Conservation (phyloP, 768 basidiomycete species). For the Leccinellum albellum region DNA sequence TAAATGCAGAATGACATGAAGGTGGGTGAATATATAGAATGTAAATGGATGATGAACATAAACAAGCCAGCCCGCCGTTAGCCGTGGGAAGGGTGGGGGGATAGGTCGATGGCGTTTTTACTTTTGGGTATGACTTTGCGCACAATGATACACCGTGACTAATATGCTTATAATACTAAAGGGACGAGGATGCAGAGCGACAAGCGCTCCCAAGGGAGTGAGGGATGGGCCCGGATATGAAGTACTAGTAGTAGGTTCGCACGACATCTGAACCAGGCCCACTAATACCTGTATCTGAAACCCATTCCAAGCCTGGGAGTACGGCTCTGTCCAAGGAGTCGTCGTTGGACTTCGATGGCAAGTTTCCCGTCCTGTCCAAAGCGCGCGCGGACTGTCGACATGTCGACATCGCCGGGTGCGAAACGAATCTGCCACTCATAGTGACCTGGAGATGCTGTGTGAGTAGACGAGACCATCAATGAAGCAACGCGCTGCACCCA, state of each 20-base stretch:
- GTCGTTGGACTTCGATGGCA: conserved; percentile 42
- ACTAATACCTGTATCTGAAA: conserved; percentile 25
- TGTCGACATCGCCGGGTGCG: conserved; percentile 50
- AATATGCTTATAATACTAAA: conserved; percentile 22
- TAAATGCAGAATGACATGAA: not conserved
- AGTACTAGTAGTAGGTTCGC: conserved; percentile 1
- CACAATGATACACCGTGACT: conserved; percentile 19
- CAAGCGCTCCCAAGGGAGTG: not conserved
- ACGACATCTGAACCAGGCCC: not conserved
- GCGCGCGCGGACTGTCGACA: conserved; percentile 48
- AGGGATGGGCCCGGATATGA: not conserved
- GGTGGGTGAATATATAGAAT: conserved; percentile 12
- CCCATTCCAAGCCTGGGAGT: conserved; percentile 26
- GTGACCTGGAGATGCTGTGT: conserved; percentile 39
- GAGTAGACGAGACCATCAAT: conserved; percentile 1
- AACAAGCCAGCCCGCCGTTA: not conserved
- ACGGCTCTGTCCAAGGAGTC: conserved; percentile 24
- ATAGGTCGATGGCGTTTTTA: conserved; percentile 1
- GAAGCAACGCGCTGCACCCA: conserved; percentile 32
- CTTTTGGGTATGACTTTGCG: conserved; percentile 14
- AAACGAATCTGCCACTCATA: conserved; percentile 62
- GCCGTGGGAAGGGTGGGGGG: conserved; percentile 5
- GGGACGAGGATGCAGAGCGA: conserved; percentile 1
- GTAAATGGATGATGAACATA: not conserved
- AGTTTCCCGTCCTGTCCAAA: conserved; percentile 45